Evolutionary conservation across 2,329 filamentous ascomycete species (phyloP).

Genomic region (Macrophomina tecta): DNA sequence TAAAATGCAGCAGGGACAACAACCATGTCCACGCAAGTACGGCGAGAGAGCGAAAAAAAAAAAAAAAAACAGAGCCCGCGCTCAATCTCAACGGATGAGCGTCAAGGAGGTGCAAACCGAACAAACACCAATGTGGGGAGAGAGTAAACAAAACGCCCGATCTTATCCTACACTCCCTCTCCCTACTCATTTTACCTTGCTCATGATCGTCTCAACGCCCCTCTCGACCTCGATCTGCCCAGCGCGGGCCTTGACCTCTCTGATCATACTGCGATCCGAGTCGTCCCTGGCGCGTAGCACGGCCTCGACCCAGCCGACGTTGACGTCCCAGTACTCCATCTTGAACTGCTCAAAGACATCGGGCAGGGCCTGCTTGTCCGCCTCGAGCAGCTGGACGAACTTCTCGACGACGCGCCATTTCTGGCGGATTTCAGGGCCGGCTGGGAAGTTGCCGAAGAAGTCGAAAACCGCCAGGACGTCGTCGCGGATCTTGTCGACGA

Average conservation of each 20-base stretch:
- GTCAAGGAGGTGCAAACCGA: too few relatives aligned
- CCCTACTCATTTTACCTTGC: conserved; percentile 73
- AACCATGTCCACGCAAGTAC: not conserved
- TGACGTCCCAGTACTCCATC: conserved; percentile 87
- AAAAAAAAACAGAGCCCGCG: not conserved
- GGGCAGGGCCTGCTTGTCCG: conserved; percentile 74
- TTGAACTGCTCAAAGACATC: conserved; percentile 86
- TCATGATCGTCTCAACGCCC: conserved; percentile 91
- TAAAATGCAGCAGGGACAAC: not conserved
- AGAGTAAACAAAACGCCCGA: too few relatives aligned
- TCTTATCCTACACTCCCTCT: not conserved
- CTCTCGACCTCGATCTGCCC: conserved; percentile 82
- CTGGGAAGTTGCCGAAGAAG: conserved; percentile 77
- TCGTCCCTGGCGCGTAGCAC: conserved; percentile 87
- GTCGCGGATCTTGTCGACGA: conserved; percentile 90
- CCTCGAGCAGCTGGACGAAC: conserved; percentile 78
- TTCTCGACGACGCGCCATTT: conserved; percentile 91
- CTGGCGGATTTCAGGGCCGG: conserved; percentile 78
- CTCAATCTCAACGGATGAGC: not conserved
- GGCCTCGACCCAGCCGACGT: conserved; percentile 93
- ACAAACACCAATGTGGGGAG: too few relatives aligned
- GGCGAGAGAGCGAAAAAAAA: not conserved
- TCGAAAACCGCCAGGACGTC: conserved; percentile 90
- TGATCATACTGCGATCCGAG: conserved; percentile 89
- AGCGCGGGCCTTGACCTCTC: conserved; percentile 84